These are phyloP conservation scores for Apiospora arundinis DNA, from an alignment of 2,329 filamentous ascomycete species.

Conservation along the genomic window DNA sequence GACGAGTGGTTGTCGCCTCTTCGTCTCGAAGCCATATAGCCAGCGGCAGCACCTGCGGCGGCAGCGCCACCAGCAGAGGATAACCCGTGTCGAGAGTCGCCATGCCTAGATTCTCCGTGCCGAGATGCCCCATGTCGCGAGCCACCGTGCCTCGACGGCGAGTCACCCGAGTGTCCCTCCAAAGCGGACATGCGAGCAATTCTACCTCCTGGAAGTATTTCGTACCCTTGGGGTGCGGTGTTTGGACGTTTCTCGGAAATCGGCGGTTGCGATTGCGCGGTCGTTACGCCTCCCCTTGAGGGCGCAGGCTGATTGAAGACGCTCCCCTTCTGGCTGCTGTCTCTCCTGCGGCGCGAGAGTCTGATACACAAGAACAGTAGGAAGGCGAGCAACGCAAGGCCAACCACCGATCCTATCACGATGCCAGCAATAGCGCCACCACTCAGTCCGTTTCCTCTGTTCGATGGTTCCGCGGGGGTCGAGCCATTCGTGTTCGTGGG, in stretches of 20 bases:
- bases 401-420: slow-evolving; percentile 80
- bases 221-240: slow-evolving; percentile 62
- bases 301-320: slow-evolving; percentile 92
- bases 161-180: slow-evolving; percentile 73
- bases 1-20: slow-evolving; percentile 67
- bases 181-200: slow-evolving; percentile 96
- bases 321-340: slow-evolving; percentile 69
- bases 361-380: slow-evolving; percentile 73
- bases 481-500: slow-evolving; percentile 42
- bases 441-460: slow-evolving; percentile 58
- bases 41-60: slow-evolving; percentile 54
- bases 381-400: slow-evolving; percentile 70
- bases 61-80: slow-evolving; percentile 43
- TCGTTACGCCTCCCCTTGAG: slow-evolving; percentile 55
- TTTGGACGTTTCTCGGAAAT: slow-evolving; percentile 16
- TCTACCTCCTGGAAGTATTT: slow-evolving; percentile 82
- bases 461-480: slow-evolving; percentile 28
- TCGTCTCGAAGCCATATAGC: slow-evolving; percentile 52
- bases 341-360: slow-evolving; percentile 56
- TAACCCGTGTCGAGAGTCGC: slow-evolving; percentile 34
- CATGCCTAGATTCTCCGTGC: slow-evolving; percentile 54
- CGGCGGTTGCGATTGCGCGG: slow-evolving; percentile 31
- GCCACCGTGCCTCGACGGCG: slow-evolving; percentile 59
- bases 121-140: slow-evolving; percentile 52
- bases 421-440: slow-evolving; percentile 92